Conservation (phyloP, 371 early-diverging fungal genomes). For the Mortierella sp. region DNA sequence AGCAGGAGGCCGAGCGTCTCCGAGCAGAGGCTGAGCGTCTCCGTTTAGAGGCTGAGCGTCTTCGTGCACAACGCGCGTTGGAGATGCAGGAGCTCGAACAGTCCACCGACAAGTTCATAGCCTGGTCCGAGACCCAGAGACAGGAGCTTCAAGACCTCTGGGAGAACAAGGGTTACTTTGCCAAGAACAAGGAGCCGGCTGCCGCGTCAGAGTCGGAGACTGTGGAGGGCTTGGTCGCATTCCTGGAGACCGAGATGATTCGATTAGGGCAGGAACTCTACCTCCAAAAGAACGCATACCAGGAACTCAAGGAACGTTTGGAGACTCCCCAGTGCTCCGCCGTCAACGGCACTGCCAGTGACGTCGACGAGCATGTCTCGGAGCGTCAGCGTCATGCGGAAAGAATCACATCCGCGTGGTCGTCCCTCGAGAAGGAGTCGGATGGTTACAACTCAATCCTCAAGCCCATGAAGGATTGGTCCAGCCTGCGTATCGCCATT, state of each 20-base stretch:
- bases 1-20: slow-evolving; percentile 35
- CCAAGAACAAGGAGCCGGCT: slow-evolving; percentile 17
- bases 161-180: slow-evolving; percentile 28
- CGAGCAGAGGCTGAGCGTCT: slow-evolving; percentile 9
- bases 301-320: slow-evolving; percentile 26
- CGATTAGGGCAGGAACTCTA: slow-evolving; percentile 18
- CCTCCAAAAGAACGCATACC: slow-evolving; percentile 19
- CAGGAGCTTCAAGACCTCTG: slow-evolving; percentile 34
- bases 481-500: slow-evolving; percentile 22
- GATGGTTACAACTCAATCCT: slow-evolving; percentile 26
- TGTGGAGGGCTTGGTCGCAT: slow-evolving; percentile 7
- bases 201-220: not conserved
- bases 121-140: slow-evolving; percentile 32
- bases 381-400: slow-evolving; percentile 24
- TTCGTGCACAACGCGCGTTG: slow-evolving; percentile 38
- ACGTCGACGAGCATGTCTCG: slow-evolving; percentile 17
- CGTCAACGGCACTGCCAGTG: too few species aligned
- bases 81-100: slow-evolving; percentile 37
- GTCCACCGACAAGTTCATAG: slow-evolving; percentile 32
- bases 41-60: slow-evolving; percentile 25
- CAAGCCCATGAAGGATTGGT: slow-evolving; percentile 47
- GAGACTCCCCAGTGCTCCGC: slow-evolving; percentile 9
- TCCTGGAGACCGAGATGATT: slow-evolving; percentile 21
- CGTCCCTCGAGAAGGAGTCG: slow-evolving; percentile 15
- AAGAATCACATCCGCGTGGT: slow-evolving; percentile 35